These are phyloP conservation scores for Xylariaceae sp. DNA, from an alignment of 2,329 filamentous ascomycete genomes.

Conservation along the genomic window DNA sequence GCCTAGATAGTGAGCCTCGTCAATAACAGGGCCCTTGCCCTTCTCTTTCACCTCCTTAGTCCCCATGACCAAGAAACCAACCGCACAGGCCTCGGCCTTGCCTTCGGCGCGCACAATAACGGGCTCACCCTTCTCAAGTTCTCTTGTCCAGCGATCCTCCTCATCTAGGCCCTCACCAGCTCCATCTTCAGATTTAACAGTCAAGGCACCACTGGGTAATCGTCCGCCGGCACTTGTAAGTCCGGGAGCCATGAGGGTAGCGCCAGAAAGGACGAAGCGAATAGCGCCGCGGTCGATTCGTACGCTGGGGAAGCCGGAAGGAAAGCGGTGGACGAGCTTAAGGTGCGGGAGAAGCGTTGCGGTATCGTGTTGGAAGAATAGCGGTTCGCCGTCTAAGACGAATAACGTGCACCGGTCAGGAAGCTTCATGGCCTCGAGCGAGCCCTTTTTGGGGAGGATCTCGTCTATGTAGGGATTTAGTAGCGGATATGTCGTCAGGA, in stretches of 20 bases:
- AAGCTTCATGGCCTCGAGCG: slow-evolving; percentile 86
- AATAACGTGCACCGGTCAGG: slow-evolving; percentile 89
- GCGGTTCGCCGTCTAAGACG: slow-evolving; percentile 68
- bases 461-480: slow-evolving; percentile 88
- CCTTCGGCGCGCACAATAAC: slow-evolving; percentile 91
- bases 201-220: slow-evolving; percentile 53
- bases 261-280: slow-evolving; percentile 89
- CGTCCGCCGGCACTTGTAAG: slow-evolving; percentile 79
- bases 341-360: slow-evolving; percentile 83
- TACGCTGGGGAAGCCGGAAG: slow-evolving; percentile 74
- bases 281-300: slow-evolving; percentile 95
- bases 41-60: slow-evolving; percentile 91
- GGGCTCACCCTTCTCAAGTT: slow-evolving; percentile 74
- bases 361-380: slow-evolving; percentile 86
- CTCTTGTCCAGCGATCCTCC: slow-evolving; percentile 54
- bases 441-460: slow-evolving; percentile 90
- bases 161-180: slow-evolving; percentile 21
- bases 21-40: slow-evolving; percentile 90
- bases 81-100: slow-evolving; percentile 84
- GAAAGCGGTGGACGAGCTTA: slow-evolving; percentile 83
- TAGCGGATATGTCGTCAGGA: slow-evolving; percentile 80
- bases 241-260: slow-evolving; percentile 93
- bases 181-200: slow-evolving; percentile 29
- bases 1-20: slow-evolving; percentile 88
- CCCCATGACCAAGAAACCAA: slow-evolving; percentile 77